Evolutionary conservation across 148 eudicot genomes (phyloP), one percentile per base, ranked within the genome.

Genomic region (Oxyria digyna): DNA sequence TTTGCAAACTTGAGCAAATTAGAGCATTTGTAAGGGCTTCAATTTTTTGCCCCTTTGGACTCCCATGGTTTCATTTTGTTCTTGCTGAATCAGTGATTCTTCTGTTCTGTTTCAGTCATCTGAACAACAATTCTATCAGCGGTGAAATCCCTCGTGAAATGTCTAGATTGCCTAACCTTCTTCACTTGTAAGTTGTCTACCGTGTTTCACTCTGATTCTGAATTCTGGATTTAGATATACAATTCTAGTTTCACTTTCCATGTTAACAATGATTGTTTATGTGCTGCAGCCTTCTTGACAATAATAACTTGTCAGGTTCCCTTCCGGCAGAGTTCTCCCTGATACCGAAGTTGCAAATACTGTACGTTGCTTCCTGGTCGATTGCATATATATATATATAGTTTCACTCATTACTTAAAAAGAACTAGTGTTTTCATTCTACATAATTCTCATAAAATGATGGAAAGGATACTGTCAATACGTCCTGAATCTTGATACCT

Each of bases 51-150:
- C 20, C 15, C 46, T 18, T 38, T 38, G 15, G 20, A 59, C 8
- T 67, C 8, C 69, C 15, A 20, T 66, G 69, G 42, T 18, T 66
- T 35, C 8, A 3, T 18, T 41, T 0, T 21, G 11, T 13, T 38
- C 69, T 37, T 66, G 31, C 38, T 66, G 27, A 13, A 38, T 66
- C 17, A 37, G 17, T 38, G 42, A 66, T 38, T 35, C 46, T 38
- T 37, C 21, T 69, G 10, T 69, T 69, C 14, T 11, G 67, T 69
- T 75, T 74, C 78, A 81, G 84, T 38, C 84, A 91, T 81, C 71
- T 92, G 75, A 92, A 92, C 80, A 84, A 92, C 73, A 92, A 92
- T 72, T 87, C 88, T 68, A 68, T 92, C 33, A 92, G 91, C 67
- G 98, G 98, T 68, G 89, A 81, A 74, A 78, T 92, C 74, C 98